These are phyloP conservation scores for Stagonosporopsis chrysanthemi DNA, from an alignment of 2,329 filamentous ascomycete species.

Conservation along the genomic window DNA sequence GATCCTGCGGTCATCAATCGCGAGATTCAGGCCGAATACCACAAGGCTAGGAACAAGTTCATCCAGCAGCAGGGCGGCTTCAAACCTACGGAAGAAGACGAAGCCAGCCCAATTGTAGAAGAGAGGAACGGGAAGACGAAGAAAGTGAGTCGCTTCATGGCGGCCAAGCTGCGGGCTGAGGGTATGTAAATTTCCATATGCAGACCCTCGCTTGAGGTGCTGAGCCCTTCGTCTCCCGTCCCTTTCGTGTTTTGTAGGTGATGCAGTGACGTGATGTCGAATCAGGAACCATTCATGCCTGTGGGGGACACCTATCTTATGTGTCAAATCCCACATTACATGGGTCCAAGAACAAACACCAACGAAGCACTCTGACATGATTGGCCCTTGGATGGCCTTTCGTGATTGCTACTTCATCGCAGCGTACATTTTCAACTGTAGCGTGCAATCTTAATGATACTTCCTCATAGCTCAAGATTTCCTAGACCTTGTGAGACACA, in stretches of 20 bases:
- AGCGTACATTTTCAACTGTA: constrained; percentile 22
- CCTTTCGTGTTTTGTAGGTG: constrained; percentile 7
- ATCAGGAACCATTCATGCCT: constrained; percentile 47
- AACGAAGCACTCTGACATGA: constrained; percentile 45
- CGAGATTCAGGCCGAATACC: constrained; percentile 83
- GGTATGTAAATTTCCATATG: constrained; percentile 33
- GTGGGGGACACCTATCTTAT: constrained; percentile 47
- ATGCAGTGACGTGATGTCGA: background rate
- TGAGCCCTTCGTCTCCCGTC: background rate
- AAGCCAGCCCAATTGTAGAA: constrained; percentile 69
- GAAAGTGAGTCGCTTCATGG: constrained; percentile 76
- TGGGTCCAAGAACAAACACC: constrained; percentile 43
- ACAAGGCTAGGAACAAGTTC: constrained; percentile 80
- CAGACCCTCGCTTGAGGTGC: background rate
- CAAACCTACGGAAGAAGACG: constrained; percentile 70
- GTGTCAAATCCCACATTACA: constrained; percentile 49
- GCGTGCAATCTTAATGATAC: constrained; percentile 5
- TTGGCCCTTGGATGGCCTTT: constrained; percentile 36
- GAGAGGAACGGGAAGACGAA: constrained; percentile 67
- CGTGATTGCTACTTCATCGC: constrained; percentile 35
- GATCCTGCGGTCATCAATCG: constrained; percentile 76
- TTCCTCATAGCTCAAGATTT: too few relatives aligned
- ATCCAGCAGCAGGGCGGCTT: constrained; percentile 87
- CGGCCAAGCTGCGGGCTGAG: constrained; percentile 63
- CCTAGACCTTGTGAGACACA: background rate